Evolutionary conservation across 192 early-diverging fungal genomes (phyloP), one percentile per base, ranked within the genome.

Genomic region (Chytriomyces confervae): DNA sequence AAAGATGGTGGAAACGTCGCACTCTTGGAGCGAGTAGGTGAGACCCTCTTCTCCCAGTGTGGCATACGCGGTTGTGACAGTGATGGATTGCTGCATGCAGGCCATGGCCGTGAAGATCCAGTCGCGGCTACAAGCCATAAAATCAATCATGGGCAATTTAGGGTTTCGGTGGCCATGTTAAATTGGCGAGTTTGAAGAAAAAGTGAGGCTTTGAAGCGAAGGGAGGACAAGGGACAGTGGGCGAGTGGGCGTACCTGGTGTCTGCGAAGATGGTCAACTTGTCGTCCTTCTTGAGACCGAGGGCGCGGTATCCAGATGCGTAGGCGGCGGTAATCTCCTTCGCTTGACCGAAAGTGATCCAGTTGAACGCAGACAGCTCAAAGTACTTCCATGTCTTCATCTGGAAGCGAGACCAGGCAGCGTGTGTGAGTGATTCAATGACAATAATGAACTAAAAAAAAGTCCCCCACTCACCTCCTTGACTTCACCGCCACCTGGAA

Each of bases 41-140:
- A 96, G 90, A 65, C 94, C 94, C 8, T 94, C 92, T 75, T 91
- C 91, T 44, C 94, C 95, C 36, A 97, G 86, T 50, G 94, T 95
- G 49, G 75, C 84, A 61, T 85, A 85, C 24, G 94, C 92, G 18
- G 95, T 96, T 53, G 92, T 90, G 80, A 96, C 91, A 70, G 89
- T 89, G 73, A 93, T 79, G 27, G 68, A 79, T 80, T 95, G 93
- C 29, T 91, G 86, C 75, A 90, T 95, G 77, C 84, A 83, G 60
- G 86, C 88, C 71, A 86, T 90, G 44, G 91, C 89, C 18, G 86
- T 79, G 51, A 91, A 79, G 61, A 90, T 86, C 90, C 90, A 94
- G 76, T 91, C 85, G 45, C 82, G 80, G 67, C 80, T 81, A 60
- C n/a, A 65, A 36, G 36, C 36, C 36, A 36, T 36, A 36, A 60